Base-by-base conservation (phyloP, 2,329 filamentous ascomycete genomes). In the Aspergillus alliaceus region DNA sequence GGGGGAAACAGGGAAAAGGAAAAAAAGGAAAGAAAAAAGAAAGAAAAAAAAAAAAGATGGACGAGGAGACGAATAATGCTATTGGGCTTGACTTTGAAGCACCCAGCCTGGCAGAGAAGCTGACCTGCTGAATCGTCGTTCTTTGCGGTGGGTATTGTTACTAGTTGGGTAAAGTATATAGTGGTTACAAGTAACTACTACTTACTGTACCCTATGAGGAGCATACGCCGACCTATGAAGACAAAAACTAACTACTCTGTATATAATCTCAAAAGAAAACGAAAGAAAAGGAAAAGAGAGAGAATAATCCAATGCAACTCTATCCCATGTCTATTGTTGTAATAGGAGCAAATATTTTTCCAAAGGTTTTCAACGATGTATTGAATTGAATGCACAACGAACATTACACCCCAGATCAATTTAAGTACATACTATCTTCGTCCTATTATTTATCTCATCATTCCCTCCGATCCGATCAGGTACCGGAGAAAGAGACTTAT, bases 151-250 rank as follows among this genome's bases (percentile, higher is more conserved):
- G 40, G 40, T 44, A 44, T 44, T 44, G 40, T 27, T 44, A 44
- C 40, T 44, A 54, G 51, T 39, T 39, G 42, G 51, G 51, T 54
- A 39, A 20, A 37, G 22, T 53, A 46, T 42, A 42, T 8, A 42
- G 39, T 42, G 39, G 39, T 42, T 24, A 4, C n/a, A n/a, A 42
- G 12, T 42, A 37, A 15, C 22, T n/a, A n/a, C n/a, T n/a, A n/a
- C n/a, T n/a, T n/a, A n/a, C n/a, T n/a, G n/a, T n/a, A n/a, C n/a
- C n/a, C n/a, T n/a, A n/a, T n/a, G n/a, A n/a, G n/a, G n/a, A n/a
- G n/a, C n/a, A n/a, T n/a, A n/a, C n/a, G n/a, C n/a, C n/a, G n/a
- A n/a, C n/a, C n/a, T n/a, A n/a, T n/a, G n/a, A n/a, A n/a, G n/a
- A n/a, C n/a, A n/a, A n/a, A n/a, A n/a, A n/a, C n/a, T n/a, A n/a